phyloP scores from a whole-genome alignment of 352 stramenopile species.

The Bremia lactucae region DNA sequence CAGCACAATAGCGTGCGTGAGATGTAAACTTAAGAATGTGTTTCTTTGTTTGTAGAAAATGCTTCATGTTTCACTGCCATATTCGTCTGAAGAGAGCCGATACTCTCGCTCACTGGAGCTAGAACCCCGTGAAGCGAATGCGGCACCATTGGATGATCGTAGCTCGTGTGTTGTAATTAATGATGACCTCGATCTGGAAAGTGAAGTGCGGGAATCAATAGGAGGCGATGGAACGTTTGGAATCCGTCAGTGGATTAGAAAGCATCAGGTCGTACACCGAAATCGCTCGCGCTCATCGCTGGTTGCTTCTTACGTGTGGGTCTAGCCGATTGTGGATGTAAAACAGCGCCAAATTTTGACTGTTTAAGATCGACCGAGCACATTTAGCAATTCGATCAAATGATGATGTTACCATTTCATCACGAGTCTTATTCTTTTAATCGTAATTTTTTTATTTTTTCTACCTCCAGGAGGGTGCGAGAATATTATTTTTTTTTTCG shows the following conservation, averaged over 20 bases:
- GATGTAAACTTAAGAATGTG: not conserved
- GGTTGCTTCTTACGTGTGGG: constrained; percentile 53
- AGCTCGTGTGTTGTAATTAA: constrained; percentile 34
- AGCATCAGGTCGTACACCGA: constrained; percentile 72
- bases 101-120: constrained; percentile 64
- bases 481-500: too few species aligned
- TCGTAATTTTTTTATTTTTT: too few species aligned
- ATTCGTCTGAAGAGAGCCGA: constrained; percentile 61
- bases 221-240: constrained; percentile 64
- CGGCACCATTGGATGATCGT: constrained; percentile 47
- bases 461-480: too few species aligned
- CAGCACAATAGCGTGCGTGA: not conserved
- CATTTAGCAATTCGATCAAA: too few species aligned
- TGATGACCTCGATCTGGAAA: constrained; percentile 69
- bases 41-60: constrained; percentile 29
- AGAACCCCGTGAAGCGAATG: constrained; percentile 62
- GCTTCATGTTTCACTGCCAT: constrained; percentile 60
- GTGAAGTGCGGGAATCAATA: constrained; percentile 67
- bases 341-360: too few species aligned
- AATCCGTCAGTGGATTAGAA: constrained; percentile 74
- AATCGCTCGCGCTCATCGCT: constrained; percentile 57
- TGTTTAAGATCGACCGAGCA: too few species aligned
- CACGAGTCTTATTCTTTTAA: too few species aligned
- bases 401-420: too few species aligned
- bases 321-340: constrained; percentile 26